Percentiles rank a stretch among this genome's conserved stretches.
Evolutionary conservation across 2,329 filamentous ascomycete species (phyloP).

Genomic region (Phaeoacremonium minimum): DNA sequence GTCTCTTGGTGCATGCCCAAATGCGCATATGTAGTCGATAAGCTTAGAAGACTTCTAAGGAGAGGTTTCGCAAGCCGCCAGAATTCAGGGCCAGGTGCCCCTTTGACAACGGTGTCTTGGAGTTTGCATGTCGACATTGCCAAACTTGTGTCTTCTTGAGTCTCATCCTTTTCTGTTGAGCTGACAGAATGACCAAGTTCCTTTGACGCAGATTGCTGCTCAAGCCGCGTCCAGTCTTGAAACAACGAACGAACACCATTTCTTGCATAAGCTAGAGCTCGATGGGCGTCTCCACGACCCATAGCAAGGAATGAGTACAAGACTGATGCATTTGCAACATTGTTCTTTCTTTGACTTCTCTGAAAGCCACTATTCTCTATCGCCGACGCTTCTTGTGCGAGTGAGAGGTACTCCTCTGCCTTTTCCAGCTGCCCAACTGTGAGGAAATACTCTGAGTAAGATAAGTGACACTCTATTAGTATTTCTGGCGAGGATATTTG

Average conservation of each 20-base stretch:
- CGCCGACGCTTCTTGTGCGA: slow-evolving; percentile 33
- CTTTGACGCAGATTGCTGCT: slow-evolving; percentile 28
- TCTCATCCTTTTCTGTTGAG: slow-evolving; percentile 4
- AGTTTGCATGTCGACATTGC: slow-evolving; percentile 19
- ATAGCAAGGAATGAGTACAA: slow-evolving; percentile 63
- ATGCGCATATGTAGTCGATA: slow-evolving; percentile 76
- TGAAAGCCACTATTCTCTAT: slow-evolving; percentile 9
- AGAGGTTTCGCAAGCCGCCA: slow-evolving; percentile 77
- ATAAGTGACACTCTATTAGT: slow-evolving; percentile 57
- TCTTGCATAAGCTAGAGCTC: slow-evolving; percentile 54
- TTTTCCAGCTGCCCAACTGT: slow-evolving; percentile 62
- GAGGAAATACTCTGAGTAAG: slow-evolving; percentile 70
- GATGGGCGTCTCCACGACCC: slow-evolving; percentile 54
- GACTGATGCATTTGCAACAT: slow-evolving; percentile 56
- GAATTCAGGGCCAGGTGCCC: slow-evolving; percentile 58
- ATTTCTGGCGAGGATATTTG: slow-evolving; percentile 28
- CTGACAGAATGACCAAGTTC: slow-evolving; percentile 15
- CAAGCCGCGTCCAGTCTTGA: slow-evolving; percentile 50
- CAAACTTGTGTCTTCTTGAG: slow-evolving; percentile 7
- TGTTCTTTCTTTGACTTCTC: slow-evolving; percentile 35
- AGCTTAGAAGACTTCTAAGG: slow-evolving; percentile 65
- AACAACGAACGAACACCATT: slow-evolving; percentile 52
- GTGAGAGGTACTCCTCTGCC: slow-evolving; percentile 38
- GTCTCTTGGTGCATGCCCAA: slow-evolving; percentile 87
- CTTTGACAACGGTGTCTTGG: slow-evolving; percentile 17